Conservation (phyloP, 225 moss, liverwort and hornwort species). For the Bryum argenteum region DNA sequence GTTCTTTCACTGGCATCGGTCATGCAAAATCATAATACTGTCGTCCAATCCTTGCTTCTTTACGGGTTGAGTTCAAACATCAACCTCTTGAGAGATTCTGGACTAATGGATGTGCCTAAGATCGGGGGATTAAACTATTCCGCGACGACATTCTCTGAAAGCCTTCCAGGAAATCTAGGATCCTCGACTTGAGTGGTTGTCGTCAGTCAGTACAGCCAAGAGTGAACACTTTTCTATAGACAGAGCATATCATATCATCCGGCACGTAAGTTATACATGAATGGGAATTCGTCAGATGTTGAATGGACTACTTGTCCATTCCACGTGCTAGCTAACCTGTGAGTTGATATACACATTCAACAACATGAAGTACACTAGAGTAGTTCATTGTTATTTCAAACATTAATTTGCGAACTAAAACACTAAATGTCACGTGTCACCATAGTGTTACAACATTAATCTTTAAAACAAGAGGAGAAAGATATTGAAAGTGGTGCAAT, state of each 20-base stretch:
- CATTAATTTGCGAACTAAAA: no score
- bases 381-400: no score
- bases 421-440: no score
- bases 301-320: background rate
- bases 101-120: background rate
- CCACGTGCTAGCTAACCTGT: constrained; percentile 11
- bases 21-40: background rate
- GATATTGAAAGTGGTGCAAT: no score
- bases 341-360: constrained; percentile 2
- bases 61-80: background rate
- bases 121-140: background rate
- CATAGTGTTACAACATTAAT: no score
- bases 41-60: background rate
- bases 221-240: background rate
- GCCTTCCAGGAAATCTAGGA: constrained; percentile 9
- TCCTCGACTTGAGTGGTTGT: background rate
- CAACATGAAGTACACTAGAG: background rate
- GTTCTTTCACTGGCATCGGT: background rate
- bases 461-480: no score
- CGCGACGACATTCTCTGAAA: background rate
- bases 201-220: background rate
- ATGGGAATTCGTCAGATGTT: constrained; percentile 6
- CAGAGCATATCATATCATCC: constrained; percentile 6
- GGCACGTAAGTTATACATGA: constrained; percentile 1
- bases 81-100: constrained; percentile 16